Conservation (phyloP, 2,329 filamentous ascomycete genomes). For the Claviceps digitariae region DNA sequence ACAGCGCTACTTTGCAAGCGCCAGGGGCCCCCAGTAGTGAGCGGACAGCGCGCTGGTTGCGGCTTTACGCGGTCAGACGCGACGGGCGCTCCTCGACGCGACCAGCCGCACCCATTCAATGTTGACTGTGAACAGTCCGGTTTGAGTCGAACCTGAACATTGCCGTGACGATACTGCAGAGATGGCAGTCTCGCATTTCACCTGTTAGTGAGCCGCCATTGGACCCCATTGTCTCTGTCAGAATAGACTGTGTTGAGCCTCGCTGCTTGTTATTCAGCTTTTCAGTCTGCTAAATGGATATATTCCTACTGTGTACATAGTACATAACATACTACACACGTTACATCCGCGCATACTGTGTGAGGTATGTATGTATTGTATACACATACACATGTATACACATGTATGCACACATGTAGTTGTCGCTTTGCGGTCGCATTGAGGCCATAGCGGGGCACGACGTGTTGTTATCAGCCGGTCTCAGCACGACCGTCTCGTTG, state of each 20-base stretch:
- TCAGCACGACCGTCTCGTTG: neutral
- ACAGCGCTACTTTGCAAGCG: neutral
- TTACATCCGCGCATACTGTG: too few species aligned
- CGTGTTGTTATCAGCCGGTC: neutral
- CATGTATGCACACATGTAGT: neutral
- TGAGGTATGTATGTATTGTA: too few species aligned
- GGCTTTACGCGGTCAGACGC: conserved; percentile 25
- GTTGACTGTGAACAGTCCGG: neutral
- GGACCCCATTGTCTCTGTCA: neutral
- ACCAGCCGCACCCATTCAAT: neutral
- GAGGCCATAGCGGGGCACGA: neutral
- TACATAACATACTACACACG: too few species aligned
- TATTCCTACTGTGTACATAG: neutral
- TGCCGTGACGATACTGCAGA: neutral
- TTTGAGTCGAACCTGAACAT: neutral
- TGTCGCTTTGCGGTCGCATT: neutral
- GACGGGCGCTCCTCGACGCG: conserved; percentile 3
- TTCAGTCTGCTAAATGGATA: neutral
- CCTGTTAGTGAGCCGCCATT: neutral
- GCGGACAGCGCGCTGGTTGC: conserved; percentile 7
- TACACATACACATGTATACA: neutral
- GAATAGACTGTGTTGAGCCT: neutral
- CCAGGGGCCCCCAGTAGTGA: neutral
- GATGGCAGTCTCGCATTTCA: neutral
- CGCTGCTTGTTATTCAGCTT: neutral